phyloP scores from a whole-genome alignment of 352 stramenopile genomes.

The Globisporangium radiosum region DNA sequence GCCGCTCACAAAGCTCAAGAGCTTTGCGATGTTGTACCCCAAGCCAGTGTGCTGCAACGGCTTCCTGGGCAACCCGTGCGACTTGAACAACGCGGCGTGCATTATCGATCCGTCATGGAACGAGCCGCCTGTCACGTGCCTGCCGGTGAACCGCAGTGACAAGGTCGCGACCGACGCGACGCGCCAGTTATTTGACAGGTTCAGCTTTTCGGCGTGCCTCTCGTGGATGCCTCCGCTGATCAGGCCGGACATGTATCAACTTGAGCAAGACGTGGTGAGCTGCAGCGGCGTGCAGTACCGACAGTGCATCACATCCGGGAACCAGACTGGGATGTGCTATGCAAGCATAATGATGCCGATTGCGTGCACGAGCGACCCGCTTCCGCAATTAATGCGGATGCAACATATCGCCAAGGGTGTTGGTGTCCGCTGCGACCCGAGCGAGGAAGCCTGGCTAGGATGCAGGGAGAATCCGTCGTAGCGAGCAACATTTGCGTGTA shows the following conservation, averaged over 20 bases:
- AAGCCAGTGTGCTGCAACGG: slow-evolving; percentile 11
- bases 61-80: slow-evolving; percentile 8
- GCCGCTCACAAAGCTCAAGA: not conserved
- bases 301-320: slow-evolving; percentile 9
- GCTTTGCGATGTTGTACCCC: not conserved
- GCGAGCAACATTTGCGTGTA: too few relatives aligned
- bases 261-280: not conserved
- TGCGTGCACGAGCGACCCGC: slow-evolving; percentile 14
- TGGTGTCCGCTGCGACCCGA: slow-evolving; percentile 17
- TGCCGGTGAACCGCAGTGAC: slow-evolving; percentile 4
- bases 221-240: not conserved
- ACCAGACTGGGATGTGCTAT: slow-evolving; percentile 22
- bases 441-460: slow-evolving; percentile 27
- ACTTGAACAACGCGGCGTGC: slow-evolving; percentile 8
- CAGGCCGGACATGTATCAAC: slow-evolving; percentile 4
- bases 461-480: slow-evolving; percentile 5
- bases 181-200: not conserved
- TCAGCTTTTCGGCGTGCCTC: not conserved
- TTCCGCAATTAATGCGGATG: slow-evolving; percentile 19
- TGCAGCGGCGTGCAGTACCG: slow-evolving; percentile 24
- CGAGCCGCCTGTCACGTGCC: not conserved
- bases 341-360: slow-evolving; percentile 24
- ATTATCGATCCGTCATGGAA: not conserved
- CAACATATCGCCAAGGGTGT: slow-evolving; percentile 23
- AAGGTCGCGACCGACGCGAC: slow-evolving; percentile 4